Evolutionary conservation across 345 rosid species (phyloP).

Genomic region (Xanthoceras sorbifolium): DNA sequence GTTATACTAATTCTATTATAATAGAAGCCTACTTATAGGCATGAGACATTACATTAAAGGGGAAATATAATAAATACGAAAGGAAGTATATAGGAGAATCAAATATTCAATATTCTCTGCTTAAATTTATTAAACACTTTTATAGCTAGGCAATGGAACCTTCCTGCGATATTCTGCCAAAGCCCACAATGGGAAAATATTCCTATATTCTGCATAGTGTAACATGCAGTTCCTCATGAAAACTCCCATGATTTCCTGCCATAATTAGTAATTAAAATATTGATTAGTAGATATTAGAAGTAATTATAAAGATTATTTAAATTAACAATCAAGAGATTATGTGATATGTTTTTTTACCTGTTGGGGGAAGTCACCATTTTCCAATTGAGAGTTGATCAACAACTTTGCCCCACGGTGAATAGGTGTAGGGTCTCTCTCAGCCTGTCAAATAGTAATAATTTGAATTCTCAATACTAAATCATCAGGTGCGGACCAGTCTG

Average conservation of each 20-base stretch:
- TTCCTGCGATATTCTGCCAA: slow-evolving; percentile 40
- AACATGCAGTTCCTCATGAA: slow-evolving; percentile 49
- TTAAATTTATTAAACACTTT: neutral
- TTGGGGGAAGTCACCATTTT: slow-evolving; percentile 70
- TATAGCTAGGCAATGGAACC: slow-evolving; percentile 23
- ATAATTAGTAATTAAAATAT: neutral
- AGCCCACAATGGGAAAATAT: slow-evolving; percentile 52
- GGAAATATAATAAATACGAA: too few relatives aligned
- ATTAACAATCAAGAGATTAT: too few relatives aligned
- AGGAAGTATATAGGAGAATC: too few relatives aligned
- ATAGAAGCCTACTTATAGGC: too few relatives aligned
- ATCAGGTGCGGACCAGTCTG: neutral
- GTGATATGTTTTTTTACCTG: slow-evolving; percentile 36
- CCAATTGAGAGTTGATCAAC: slow-evolving; percentile 66
- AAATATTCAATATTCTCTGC: too few relatives aligned
- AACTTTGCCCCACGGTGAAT: slow-evolving; percentile 66
- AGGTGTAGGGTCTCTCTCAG: slow-evolving; percentile 58
- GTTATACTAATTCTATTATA: too few relatives aligned
- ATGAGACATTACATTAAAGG: too few relatives aligned
- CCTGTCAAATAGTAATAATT: slow-evolving; percentile 24
- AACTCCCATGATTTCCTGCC: slow-evolving; percentile 46
- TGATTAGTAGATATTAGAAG: neutral
- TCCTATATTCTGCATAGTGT: slow-evolving; percentile 44
- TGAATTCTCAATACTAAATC: neutral
- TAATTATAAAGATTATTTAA: too few relatives aligned